Evolutionary conservation across 2,329 filamentous ascomycete genomes (phyloP).

Genomic region (Fusarium humuli): DNA sequence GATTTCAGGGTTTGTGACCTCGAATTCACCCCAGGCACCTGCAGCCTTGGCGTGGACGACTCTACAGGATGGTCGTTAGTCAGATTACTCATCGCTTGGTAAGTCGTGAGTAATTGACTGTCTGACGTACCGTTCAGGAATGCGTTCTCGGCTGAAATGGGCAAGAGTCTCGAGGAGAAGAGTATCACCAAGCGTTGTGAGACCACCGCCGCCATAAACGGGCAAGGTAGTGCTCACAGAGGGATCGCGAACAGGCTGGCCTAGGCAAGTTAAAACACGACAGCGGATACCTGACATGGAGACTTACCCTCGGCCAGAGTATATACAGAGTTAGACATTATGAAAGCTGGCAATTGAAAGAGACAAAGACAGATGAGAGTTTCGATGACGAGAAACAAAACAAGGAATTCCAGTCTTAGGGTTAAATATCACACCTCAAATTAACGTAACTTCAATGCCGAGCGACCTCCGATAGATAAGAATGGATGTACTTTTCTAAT

Average conservation of each 20-base stretch:
- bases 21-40: slow-evolving; percentile 67
- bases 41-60: slow-evolving; percentile 51
- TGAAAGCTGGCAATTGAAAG: neutral
- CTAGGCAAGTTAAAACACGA: neutral
- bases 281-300: rapidly evolving
- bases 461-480: slow-evolving; percentile 3
- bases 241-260: slow-evolving; percentile 17
- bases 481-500: neutral
- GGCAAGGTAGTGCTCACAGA: slow-evolving; percentile 17
- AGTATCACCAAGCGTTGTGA: slow-evolving; percentile 15
- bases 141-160: slow-evolving; percentile 17
- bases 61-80: neutral
- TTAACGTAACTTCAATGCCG: neutral
- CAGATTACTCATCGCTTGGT: neutral
- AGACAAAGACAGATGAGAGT: neutral
- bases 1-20: slow-evolving; percentile 64
- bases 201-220: slow-evolving; percentile 12
- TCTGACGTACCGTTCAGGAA: neutral
- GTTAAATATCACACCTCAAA: neutral
- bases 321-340: slow-evolving; percentile 16
- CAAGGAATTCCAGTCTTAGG: slow-evolving; percentile 4
- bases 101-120: neutral
- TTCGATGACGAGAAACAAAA: neutral
- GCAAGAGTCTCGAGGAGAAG: slow-evolving; percentile 14
- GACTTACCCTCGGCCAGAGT: slow-evolving; percentile 4